Base-by-base conservation (phyloP, 345 rosid species). In the Mercurialis annua region DNA sequence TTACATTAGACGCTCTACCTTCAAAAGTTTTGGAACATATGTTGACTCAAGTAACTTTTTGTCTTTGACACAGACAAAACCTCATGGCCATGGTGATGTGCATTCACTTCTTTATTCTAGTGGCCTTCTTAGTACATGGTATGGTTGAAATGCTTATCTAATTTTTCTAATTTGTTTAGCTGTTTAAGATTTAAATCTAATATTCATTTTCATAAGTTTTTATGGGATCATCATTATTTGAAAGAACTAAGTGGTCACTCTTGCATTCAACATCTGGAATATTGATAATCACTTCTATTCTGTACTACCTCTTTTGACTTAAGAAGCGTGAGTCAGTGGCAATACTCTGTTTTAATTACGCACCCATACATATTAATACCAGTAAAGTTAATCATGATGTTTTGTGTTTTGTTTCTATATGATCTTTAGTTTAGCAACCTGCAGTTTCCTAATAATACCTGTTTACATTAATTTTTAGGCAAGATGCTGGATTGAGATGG, bases 31-130 rank as follows among this genome's bases (percentile, higher is more conserved):
- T 38, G 44, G 38, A 55, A n/a, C n/a, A n/a, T 49, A 23, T 62
- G 49, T 29, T 16, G 64, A 59, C 42, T 51, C 58, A 64, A n/a
- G n/a, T 47, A 59, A 66, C 62, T 30, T 33, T 47, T 62, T 48
- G 69, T 80, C 72, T 18, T 68, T 72, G 56, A 78, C 66, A 17
- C 62, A 94, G 99, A 94, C 96, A 34, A 94, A 94, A 73, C 99
- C 98, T 67, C 96, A 94, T 80, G 99, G 99, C 73, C 99, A 94
- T 65, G 99, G 98, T 21, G 96, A 94, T 78, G 98, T 91, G 43
- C 98, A 94, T 77, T 78, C 93, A 18, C 96, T 94, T 73, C 92
- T 91, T 66, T 84, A 86, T 83, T 81, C 98, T 40, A 86, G 96
- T 56, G 99, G 99, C 60, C 80, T 87, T 75, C 85, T 94, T 62